Evolutionary conservation across 495 filamentous ascomycete species (phyloP), one percentile per base, ranked within the genome.

Genomic region (Trichocladium uniseriatum): DNA sequence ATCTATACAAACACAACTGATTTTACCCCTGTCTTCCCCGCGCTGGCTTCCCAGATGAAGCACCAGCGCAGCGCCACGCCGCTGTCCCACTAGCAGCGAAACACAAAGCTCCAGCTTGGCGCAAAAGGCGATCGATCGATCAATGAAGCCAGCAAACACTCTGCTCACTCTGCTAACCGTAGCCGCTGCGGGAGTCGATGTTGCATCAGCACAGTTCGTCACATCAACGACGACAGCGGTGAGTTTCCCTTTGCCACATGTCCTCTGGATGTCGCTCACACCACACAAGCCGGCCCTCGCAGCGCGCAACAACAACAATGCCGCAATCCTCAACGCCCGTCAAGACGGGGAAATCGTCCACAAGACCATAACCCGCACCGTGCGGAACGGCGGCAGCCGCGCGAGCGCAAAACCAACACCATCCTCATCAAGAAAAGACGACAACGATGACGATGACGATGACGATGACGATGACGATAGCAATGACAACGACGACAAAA

Each of bases 81-180:
- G 37, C 27, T 40, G 28, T 34, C 37, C 22, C 18, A 15, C 38
- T 22, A 18, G 24, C 22, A 38, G 24, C 27, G 21, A 34, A 18
- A 15, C 37, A 4, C 38, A 7, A 29, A 24, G n/a, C n/a, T n/a
- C n/a, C n/a, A n/a, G n/a, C 19, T 34, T 2, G 24, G 38, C 35
- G 20, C n/a, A 20, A 28, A 3, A 13, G 45, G 4, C n/a, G 10
- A 38, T 1, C 11, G 10, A 38, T 1, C 11, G 36, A 38, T 41
- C 54, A 45, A 57, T 57, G 54, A 57, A 46, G 38, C 49, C 50
- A 43, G 22, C 45, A 28, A 18, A n/a, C 9, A 13, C 48, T 16
- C 18, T 53, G n/a, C 24, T 47, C 15, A 36, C 54, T 5, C 27
- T 50, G 22, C 27, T 49, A 11, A 48, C 42, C 37, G 41, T 41